A percentile compares a stretch with the other conserved stretches of the same genome.
These are phyloP conservation scores for Dendrobium nobile DNA, from an alignment of 106 monocot species.

Conservation along the genomic window DNA sequence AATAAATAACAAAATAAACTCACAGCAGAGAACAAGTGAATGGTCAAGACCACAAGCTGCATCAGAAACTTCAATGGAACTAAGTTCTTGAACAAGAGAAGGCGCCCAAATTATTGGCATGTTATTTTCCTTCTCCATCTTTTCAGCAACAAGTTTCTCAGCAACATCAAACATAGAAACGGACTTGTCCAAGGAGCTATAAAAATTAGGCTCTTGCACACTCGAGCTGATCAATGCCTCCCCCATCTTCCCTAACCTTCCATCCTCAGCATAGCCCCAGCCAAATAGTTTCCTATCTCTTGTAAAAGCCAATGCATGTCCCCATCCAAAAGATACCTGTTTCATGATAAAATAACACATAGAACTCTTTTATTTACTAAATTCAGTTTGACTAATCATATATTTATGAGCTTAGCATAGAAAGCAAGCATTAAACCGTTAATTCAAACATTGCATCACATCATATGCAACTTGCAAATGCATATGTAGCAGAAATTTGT, in stretches of 20 bases:
- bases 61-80: conserved; percentile 42
- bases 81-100: conserved; percentile 34
- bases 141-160: conserved; percentile 49
- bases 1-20: conserved; percentile 20
- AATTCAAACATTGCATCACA: not conserved
- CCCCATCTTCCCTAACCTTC: conserved; percentile 64
- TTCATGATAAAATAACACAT: not conserved
- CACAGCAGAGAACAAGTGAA: conserved; percentile 70
- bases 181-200: conserved; percentile 9
- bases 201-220: not conserved
- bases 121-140: conserved; percentile 52
- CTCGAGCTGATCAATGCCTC: conserved; percentile 16
- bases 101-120: conserved; percentile 92
- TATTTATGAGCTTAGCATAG: not conserved
- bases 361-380: not conserved
- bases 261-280: conserved; percentile 72
- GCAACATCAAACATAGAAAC: conserved; percentile 35
- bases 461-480: not conserved
- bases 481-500: not conserved
- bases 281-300: conserved; percentile 63
- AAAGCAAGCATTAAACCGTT: no score
- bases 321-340: conserved; percentile 95
- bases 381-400: not conserved
- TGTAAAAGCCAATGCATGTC: conserved; percentile 70
- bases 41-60: conserved; percentile 81